A percentile compares a stretch with the other conserved stretches of the same genome.
Conservation (phyloP, 192 early-diverging fungal genomes). For the Backusella circina region DNA sequence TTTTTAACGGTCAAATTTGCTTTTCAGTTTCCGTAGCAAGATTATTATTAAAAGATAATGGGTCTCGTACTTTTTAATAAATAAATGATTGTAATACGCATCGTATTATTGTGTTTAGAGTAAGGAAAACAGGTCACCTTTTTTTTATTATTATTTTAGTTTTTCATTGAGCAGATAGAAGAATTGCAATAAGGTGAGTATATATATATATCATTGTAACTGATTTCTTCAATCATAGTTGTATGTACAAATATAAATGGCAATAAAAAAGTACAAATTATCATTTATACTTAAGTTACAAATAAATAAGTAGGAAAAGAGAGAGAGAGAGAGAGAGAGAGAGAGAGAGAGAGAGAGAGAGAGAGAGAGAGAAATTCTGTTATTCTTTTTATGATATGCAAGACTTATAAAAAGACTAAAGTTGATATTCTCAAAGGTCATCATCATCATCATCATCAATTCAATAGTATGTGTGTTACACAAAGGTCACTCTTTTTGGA, state of each 20-base stretch:
- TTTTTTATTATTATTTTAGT: no score
- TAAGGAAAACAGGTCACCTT: neutral
- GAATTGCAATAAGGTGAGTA: neutral
- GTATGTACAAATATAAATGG: neutral
- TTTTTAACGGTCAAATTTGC: neutral
- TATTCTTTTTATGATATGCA: neutral
- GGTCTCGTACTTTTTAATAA: no score
- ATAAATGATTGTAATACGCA: no score
- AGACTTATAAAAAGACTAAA: neutral
- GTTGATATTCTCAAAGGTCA: neutral
- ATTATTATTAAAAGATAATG: no score
- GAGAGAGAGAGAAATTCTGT: neutral
- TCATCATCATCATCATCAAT: neutral
- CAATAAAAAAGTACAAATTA: neutral
- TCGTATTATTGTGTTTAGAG: neutral
- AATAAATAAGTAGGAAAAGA: neutral
- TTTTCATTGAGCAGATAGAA: neutral
- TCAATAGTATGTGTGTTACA: neutral
- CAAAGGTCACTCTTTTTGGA: neutral
- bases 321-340: no score
- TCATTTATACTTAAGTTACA: neutral
- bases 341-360: neutral
- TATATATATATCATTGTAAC: neutral
- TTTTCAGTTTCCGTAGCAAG: neutral
- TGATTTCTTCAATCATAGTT: neutral